phyloP scores from a whole-genome alignment of 2,329 filamentous ascomycete species.

The Macroventuria anomochaeta region DNA sequence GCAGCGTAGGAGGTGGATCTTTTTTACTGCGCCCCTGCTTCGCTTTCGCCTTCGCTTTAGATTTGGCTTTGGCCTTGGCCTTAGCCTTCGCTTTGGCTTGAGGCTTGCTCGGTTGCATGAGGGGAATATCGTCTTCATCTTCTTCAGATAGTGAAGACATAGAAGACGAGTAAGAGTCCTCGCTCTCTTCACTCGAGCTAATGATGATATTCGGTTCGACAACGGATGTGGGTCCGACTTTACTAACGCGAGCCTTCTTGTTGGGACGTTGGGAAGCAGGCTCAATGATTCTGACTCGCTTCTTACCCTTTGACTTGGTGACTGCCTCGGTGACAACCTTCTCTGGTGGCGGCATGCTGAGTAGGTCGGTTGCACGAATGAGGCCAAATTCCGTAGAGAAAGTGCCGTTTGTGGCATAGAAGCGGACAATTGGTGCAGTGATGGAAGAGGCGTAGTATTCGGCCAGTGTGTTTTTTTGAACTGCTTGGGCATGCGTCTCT shows the following conservation, averaged over 20 bases:
- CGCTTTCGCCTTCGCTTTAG: constrained; percentile 13
- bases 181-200: constrained; percentile 18
- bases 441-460: constrained; percentile 11
- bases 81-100: constrained; percentile 1
- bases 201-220: background rate
- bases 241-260: constrained; percentile 22
- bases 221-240: background rate
- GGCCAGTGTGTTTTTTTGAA: background rate
- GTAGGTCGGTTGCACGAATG: constrained; percentile 7
- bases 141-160: constrained; percentile 16
- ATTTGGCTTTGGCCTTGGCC: constrained; percentile 1
- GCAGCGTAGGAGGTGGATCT: constrained; percentile 30
- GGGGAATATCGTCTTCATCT: constrained; percentile 18
- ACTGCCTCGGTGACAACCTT: background rate
- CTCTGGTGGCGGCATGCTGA: constrained; percentile 1
- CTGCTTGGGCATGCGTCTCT: background rate
- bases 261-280: constrained; percentile 11
- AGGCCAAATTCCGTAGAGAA: constrained; percentile 52
- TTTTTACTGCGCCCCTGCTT: constrained; percentile 19
- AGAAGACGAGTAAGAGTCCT: constrained; percentile 6
- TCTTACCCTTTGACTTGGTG: constrained; percentile 19
- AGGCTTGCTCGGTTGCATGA: constrained; percentile 5
- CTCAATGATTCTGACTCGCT: constrained; percentile 31
- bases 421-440: constrained; percentile 35
- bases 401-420: constrained; percentile 52